Conservation (phyloP, 2,329 filamentous ascomycete genomes). For the Dryadomyces sulphureus region DNA sequence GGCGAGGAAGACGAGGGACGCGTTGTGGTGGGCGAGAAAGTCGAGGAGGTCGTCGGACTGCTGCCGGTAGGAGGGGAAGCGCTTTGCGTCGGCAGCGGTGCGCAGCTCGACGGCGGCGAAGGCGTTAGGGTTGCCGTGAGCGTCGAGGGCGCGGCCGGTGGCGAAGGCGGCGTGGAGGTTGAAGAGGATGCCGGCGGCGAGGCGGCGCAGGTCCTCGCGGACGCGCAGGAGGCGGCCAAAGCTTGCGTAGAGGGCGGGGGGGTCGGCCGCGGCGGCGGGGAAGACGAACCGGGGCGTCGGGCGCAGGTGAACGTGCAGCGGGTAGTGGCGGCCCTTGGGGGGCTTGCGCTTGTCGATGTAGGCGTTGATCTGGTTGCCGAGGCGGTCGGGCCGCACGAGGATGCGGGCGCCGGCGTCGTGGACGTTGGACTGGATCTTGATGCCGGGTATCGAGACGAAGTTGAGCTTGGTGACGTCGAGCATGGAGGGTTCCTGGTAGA, state of each 20-base stretch:
- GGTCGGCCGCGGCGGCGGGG: slow-evolving; percentile 17
- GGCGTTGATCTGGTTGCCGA: slow-evolving; percentile 13
- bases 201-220: slow-evolving; percentile 18
- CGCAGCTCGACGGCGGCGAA: slow-evolving; percentile 21
- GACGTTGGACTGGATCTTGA: too few species aligned
- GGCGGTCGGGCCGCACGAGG: slow-evolving; percentile 12
- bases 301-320: slow-evolving; percentile 18
- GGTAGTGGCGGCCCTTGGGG: slow-evolving; percentile 15
- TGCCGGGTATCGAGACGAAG: too few species aligned
- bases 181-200: slow-evolving; percentile 21
- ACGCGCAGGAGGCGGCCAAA: slow-evolving; percentile 25
- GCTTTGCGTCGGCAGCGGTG: slow-evolving; percentile 18
- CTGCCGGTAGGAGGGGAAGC: slow-evolving; percentile 15
- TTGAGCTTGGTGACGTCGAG: slow-evolving; percentile 13
- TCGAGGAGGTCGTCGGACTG: slow-evolving; percentile 19
- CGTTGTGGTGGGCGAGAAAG: slow-evolving; percentile 14
- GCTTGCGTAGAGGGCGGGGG: slow-evolving; percentile 15
- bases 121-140: slow-evolving; percentile 7
- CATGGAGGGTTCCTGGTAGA: slow-evolving; percentile 18
- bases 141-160: slow-evolving; percentile 15
- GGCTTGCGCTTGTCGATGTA: slow-evolving; percentile 15
- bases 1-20: slow-evolving; percentile 25
- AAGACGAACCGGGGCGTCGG: slow-evolving; percentile 16
- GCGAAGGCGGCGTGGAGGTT: slow-evolving; percentile 16
- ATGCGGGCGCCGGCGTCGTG: slow-evolving; percentile 13